Conservation (phyloP, 208 protist genomes). For the Histomonas meleagridis region DNA sequence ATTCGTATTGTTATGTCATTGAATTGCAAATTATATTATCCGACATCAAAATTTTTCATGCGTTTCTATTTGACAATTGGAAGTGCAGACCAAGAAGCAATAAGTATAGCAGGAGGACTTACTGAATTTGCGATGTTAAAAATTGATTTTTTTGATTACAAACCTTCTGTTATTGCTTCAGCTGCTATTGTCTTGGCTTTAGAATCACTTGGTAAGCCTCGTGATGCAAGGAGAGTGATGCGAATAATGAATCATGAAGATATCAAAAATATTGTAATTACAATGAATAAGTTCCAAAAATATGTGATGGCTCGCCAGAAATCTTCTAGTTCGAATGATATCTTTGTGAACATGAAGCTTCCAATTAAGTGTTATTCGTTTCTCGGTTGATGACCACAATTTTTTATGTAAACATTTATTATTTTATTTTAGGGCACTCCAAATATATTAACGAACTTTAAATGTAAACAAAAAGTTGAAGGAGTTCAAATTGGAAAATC, state of each 20-base stretch:
- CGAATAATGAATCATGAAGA: neutral
- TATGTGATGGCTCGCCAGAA: too few relatives aligned
- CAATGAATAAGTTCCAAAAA: too few relatives aligned
- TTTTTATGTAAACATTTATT: too few relatives aligned
- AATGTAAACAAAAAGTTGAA: too few relatives aligned
- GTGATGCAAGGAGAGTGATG: neutral
- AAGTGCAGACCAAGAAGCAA: neutral
- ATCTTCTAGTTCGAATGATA: too few relatives aligned
- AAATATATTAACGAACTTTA: too few relatives aligned
- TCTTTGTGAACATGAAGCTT: too few relatives aligned
- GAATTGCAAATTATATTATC: neutral
- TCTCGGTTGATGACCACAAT: too few relatives aligned
- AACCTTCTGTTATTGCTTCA: neutral
- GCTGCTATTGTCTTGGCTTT: neutral
- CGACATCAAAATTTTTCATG: slow-evolving; percentile 17
- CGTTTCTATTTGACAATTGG: neutral
- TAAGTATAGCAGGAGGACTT: neutral
- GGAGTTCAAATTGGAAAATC: too few relatives aligned
- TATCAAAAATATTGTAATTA: too few relatives aligned
- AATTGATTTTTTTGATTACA: neutral
- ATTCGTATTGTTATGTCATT: neutral
- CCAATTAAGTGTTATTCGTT: too few relatives aligned
- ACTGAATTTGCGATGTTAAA: neutral
- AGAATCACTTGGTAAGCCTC: neutral
- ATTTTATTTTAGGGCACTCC: too few relatives aligned